A percentile compares a stretch with the other conserved stretches of the same genome.
These are phyloP conservation scores for Citrus glauca DNA, from an alignment of 345 rosid genomes.

Conservation along the genomic window DNA sequence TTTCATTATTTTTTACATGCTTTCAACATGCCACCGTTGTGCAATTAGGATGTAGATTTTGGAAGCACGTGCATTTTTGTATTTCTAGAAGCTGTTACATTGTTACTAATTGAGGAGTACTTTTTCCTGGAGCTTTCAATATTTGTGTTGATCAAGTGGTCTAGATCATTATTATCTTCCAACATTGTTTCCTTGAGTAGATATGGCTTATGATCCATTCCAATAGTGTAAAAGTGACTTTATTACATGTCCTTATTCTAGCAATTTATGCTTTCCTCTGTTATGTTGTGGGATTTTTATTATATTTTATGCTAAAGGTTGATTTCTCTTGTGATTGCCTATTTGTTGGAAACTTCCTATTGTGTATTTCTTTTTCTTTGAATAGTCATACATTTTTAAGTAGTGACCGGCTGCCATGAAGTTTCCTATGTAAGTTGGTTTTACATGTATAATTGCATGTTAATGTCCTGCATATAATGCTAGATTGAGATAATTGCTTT, in stretches of 20 bases:
- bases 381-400: neutral
- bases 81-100: neutral
- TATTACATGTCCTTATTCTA: neutral
- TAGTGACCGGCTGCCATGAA: neutral
- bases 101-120: neutral
- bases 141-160: neutral
- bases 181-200: neutral
- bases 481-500: neutral
- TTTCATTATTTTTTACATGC: neutral
- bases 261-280: neutral
- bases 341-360: neutral
- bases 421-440: neutral
- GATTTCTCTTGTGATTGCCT: neutral
- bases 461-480: neutral
- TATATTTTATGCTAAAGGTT: neutral
- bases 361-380: neutral
- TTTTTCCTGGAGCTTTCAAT: neutral
- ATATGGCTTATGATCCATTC: neutral
- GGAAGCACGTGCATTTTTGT: conserved; percentile 12
- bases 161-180: neutral
- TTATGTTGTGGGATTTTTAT: neutral
- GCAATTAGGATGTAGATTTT: conserved; percentile 9
- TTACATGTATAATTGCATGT: neutral
- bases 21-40: neutral
- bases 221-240: neutral